phyloP scores from a whole-genome alignment of 1,139 yeast genomes.

The Candida albicans region DNA sequence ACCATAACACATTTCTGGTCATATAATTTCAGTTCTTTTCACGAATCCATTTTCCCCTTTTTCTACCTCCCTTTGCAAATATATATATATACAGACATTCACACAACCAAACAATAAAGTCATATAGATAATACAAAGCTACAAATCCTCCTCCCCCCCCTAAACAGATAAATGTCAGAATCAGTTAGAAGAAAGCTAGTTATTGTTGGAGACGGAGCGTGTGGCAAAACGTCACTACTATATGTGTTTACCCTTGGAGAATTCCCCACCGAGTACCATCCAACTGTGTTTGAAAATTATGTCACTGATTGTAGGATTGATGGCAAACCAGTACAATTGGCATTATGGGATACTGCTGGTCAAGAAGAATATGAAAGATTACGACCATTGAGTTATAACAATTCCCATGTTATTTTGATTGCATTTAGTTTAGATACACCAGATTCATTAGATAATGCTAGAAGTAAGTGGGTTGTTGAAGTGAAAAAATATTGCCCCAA shows the following conservation, averaged over 20 bases:
- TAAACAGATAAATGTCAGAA: conserved; percentile 7
- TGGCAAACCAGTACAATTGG: conserved; percentile 85
- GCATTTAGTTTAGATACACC: conserved; percentile 72
- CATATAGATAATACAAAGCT: neutral
- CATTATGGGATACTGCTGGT: conserved; percentile 97
- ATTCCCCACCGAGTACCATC: conserved; percentile 81
- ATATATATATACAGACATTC: neutral
- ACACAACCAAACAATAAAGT: neutral
- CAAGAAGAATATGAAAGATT: conserved; percentile 86
- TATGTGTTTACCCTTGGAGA: conserved; percentile 91
- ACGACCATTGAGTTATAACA: conserved; percentile 81
- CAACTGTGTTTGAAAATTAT: conserved; percentile 93
- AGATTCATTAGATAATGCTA: conserved; percentile 68
- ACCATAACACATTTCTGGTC: too few relatives aligned
- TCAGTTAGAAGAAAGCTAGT: conserved; percentile 71
- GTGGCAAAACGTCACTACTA: conserved; percentile 89
- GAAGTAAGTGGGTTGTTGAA: conserved; percentile 72
- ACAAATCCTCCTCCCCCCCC: neutral
- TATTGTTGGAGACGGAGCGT: conserved; percentile 94
- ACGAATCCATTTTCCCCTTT: too few relatives aligned
- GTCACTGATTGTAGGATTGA: conserved; percentile 92
- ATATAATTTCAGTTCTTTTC: too few relatives aligned
- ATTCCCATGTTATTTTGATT: conserved; percentile 69
- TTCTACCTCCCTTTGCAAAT: neutral
- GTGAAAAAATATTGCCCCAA: conserved; percentile 66